Base-by-base conservation (phyloP, 768 basidiomycete species). In the Rhizopogon sp. region DNA sequence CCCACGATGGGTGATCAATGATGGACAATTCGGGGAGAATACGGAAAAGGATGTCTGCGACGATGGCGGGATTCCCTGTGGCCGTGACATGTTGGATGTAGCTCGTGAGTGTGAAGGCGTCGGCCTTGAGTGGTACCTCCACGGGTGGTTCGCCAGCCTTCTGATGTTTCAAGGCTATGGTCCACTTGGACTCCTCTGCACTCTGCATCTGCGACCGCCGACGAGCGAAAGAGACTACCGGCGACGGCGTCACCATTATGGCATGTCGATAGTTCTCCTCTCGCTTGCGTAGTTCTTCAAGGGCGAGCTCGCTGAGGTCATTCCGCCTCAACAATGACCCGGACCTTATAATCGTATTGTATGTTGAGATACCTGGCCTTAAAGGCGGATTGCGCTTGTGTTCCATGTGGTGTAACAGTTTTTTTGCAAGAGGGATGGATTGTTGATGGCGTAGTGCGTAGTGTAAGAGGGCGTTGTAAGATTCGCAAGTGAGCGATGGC, bases 361-460 rank as follows among this genome's bases (percentile, higher is more conserved):
- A 79, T 0, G 87, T 87, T 17, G 69, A 64, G 8, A 70, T 70
- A 56, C 78, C 72, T 0, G 84, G 83, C 37, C 68, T 56, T 14
- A 85, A 60, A 10, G 70, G 66, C 4, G 74, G 71, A 7, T 68
- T 55, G 14, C 80, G 76, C 2, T 70, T 56, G 16, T 69, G 59
- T 17, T 70, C 71, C 81, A 89, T 84, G 59, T 88, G 80, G 11
- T 77, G 58, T 10, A 88, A 64, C 13, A 90, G 68, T 11, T 64
- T 58, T 13, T 75, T 66, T 0, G 80, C 85, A 25, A 81, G 70
- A 1, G 62, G 55, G 16, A 77, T 68, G 5, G 84, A 84, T 40
- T 75, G 69, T n/a, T 79, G 77, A 60, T 87, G 77, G 7, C 79
- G 79, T 37, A 92, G 74, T 4, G 83, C 72, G 65, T 89, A 90